Percentiles rank a stretch among this genome's conserved stretches.
Evolutionary conservation across 306 rosid species (phyloP).

Genomic region (Spatholobus suberectus): DNA sequence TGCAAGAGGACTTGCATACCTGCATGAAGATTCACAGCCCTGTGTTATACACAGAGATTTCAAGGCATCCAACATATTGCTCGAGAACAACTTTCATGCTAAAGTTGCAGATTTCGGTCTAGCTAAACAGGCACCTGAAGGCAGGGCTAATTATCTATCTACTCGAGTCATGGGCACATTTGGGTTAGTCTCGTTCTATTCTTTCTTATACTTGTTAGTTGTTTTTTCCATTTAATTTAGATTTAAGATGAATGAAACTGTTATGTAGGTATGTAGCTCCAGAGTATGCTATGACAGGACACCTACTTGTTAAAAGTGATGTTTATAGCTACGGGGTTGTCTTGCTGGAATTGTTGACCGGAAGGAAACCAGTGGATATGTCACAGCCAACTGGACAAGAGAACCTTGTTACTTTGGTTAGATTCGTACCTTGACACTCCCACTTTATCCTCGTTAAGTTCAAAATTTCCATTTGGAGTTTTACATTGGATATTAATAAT

Average conservation of each 20-base stretch:
- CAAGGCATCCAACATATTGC: constrained; percentile 95
- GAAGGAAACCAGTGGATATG: constrained; percentile 98
- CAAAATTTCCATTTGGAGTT: not conserved
- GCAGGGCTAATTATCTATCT: constrained; percentile 84
- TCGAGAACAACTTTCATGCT: constrained; percentile 89
- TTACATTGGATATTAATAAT: constrained; percentile 28
- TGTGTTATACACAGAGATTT: constrained; percentile 97
- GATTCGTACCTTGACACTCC: constrained; percentile 45
- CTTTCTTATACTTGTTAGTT: constrained; percentile 13
- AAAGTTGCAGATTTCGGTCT: constrained; percentile 99
- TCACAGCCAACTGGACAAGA: constrained; percentile 94
- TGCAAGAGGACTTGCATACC: constrained; percentile 95
- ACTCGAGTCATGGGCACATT: constrained; percentile 99
- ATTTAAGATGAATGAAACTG: constrained; percentile 41
- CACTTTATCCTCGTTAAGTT: constrained; percentile 28
- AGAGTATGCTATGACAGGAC: constrained; percentile 98
- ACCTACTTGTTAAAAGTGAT: constrained; percentile 92
- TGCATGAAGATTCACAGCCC: constrained; percentile 97
- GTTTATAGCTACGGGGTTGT: constrained; percentile 98
- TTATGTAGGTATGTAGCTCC: constrained; percentile 93
- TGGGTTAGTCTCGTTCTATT: constrained; percentile 69
- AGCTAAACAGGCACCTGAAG: constrained; percentile 97
- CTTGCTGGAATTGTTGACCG: constrained; percentile 86
- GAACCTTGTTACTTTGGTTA: constrained; percentile 96
- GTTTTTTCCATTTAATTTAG: constrained; percentile 28